Evolutionary conservation across 1,139 yeast genomes (phyloP).

Genomic region (Kazachstania sp.): DNA sequence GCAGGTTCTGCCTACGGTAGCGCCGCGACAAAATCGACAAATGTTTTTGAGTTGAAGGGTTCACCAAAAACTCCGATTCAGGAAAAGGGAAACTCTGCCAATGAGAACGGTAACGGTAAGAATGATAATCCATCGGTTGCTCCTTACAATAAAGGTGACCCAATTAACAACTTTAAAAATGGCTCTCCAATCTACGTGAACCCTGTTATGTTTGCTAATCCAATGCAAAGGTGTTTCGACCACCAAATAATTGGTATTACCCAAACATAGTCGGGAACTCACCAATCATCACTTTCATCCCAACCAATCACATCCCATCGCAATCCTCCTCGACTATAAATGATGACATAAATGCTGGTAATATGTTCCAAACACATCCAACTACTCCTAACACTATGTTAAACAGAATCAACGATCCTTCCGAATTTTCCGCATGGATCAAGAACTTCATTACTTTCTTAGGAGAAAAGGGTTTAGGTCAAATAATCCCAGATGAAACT

Average conservation of each 20-base stretch:
- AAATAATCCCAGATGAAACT: constrained; percentile 1
- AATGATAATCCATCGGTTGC: not conserved
- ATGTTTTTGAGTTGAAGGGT: not conserved
- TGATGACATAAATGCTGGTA: not conserved
- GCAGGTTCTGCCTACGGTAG: not conserved
- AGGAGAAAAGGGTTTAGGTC: constrained; percentile 1
- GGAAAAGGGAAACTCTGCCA: not conserved
- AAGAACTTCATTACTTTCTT: not conserved
- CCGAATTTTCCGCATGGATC: constrained; percentile 1
- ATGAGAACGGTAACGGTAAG: not conserved
- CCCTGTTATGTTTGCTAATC: not conserved
- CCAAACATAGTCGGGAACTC: not conserved
- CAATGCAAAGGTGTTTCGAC: not conserved
- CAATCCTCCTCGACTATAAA: not conserved
- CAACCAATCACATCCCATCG: not conserved
- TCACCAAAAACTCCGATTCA: not conserved
- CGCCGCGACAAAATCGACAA: not conserved
- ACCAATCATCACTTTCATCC: not conserved
- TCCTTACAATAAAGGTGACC: not conserved
- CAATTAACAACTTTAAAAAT: not conserved
- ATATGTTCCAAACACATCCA: not conserved
- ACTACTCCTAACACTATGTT: not conserved
- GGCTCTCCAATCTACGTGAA: not conserved
- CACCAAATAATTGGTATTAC: not conserved
- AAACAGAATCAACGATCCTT: not conserved